phyloP scores from a whole-genome alignment of 495 filamentous ascomycete genomes.

The Baudoinia panamericana region DNA sequence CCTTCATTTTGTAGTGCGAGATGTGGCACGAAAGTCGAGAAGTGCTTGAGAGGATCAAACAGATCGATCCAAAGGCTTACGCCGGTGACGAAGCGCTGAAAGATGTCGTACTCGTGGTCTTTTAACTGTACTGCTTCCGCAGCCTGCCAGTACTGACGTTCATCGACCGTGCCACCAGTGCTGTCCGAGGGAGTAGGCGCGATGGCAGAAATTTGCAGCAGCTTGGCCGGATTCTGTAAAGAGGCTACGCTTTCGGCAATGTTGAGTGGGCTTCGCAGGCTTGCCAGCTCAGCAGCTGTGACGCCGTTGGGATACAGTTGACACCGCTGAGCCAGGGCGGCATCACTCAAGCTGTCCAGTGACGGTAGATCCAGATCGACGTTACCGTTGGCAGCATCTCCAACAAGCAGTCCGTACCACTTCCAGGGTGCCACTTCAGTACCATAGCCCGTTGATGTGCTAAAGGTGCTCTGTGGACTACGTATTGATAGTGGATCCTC shows the following conservation, averaged over 20 bases:
- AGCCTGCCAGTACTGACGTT: constrained; percentile 10
- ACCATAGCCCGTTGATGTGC: constrained; percentile 10
- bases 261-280: neutral
- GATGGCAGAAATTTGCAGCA: constrained; percentile 6
- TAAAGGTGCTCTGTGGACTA: constrained; percentile 16
- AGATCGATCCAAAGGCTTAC: constrained; percentile 22
- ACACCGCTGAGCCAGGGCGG: constrained; percentile 1
- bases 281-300: neutral
- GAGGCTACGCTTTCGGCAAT: neutral
- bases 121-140: constrained; percentile 11
- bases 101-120: constrained; percentile 16
- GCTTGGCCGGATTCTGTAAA: constrained; percentile 3
- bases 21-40: constrained; percentile 25
- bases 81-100: constrained; percentile 8
- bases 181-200: neutral
- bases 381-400: constrained; percentile 9
- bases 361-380: constrained; percentile 6
- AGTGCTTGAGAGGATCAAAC: constrained; percentile 23
- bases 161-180: neutral
- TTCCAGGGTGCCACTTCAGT: constrained; percentile 15
- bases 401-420: constrained; percentile 19
- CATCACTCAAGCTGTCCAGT: constrained; percentile 1
- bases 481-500: neutral
- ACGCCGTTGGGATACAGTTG: constrained; percentile 1
- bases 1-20: constrained; percentile 23